Conservation (phyloP, 1,284 basidiomycete species). For the Trichosporon faecale region DNA sequence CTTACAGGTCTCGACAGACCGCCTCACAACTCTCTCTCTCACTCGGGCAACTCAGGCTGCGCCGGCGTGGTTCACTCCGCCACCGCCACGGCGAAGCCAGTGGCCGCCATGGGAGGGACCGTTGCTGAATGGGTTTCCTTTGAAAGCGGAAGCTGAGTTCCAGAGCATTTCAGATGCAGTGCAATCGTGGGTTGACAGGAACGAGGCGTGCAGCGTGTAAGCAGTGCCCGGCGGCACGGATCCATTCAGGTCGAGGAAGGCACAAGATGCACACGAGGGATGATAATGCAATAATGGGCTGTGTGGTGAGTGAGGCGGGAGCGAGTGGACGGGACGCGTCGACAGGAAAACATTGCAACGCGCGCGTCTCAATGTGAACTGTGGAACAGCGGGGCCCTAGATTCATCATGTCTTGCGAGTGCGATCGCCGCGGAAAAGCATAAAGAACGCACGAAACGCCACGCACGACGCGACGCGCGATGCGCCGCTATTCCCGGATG, state of each 20-base stretch:
- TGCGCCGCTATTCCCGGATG: background rate
- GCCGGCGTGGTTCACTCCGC: background rate
- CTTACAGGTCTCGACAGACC: background rate
- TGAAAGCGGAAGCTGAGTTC: background rate
- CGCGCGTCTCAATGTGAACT: conserved; percentile 8
- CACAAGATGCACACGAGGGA: background rate
- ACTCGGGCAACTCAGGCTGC: background rate
- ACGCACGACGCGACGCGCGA: background rate
- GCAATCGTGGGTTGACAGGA: background rate
- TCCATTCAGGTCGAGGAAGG: background rate
- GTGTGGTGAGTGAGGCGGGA: background rate
- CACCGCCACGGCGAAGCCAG: background rate
- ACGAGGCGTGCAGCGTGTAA: background rate
- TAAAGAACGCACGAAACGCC: background rate
- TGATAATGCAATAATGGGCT: background rate
- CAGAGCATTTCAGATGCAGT: background rate
- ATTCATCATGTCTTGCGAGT: conserved; percentile 7
- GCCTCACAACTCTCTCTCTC: background rate
- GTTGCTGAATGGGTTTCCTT: background rate
- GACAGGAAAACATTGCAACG: background rate
- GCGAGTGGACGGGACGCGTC: background rate
- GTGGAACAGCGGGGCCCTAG: conserved; percentile 3
- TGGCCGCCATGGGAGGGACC: background rate
- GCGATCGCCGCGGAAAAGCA: background rate
- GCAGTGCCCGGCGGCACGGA: background rate